Conservation (phyloP, 345 rosid genomes). For the Heritiera fomes region DNA sequence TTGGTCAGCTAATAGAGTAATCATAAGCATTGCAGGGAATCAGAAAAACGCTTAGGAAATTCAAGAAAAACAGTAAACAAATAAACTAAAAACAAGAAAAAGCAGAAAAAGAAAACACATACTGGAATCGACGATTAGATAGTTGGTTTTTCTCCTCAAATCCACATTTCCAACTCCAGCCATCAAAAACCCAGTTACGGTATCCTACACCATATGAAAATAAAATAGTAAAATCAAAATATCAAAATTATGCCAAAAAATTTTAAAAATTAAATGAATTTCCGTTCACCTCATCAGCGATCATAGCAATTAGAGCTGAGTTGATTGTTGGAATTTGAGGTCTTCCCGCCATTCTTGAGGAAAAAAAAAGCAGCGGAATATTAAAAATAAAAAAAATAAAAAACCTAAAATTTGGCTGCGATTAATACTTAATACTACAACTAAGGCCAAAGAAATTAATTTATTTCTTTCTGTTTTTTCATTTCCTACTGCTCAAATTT, state of each 20-base stretch:
- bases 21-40: background rate
- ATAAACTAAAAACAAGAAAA: background rate
- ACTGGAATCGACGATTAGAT: conserved; percentile 59
- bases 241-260: conserved; percentile 4
- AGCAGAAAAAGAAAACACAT: background rate
- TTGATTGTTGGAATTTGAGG: conserved; percentile 48
- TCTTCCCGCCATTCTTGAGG: conserved; percentile 59
- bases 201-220: conserved; percentile 50
- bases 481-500: background rate
- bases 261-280: background rate
- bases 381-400: background rate
- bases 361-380: background rate
- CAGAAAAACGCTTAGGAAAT: background rate
- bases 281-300: conserved; percentile 67
- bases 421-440: no score
- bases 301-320: conserved; percentile 73
- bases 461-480: background rate
- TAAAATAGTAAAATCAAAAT: background rate
- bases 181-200: conserved; percentile 86
- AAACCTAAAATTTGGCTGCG: background rate
- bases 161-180: conserved; percentile 99
- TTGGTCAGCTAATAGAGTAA: background rate
- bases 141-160: conserved; percentile 86
- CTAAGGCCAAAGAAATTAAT: background rate
- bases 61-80: background rate